A percentile compares a stretch with the other conserved stretches of the same genome.
Conservation (phyloP, 2,329 filamentous ascomycete genomes). For the Diaporthe eres region DNA sequence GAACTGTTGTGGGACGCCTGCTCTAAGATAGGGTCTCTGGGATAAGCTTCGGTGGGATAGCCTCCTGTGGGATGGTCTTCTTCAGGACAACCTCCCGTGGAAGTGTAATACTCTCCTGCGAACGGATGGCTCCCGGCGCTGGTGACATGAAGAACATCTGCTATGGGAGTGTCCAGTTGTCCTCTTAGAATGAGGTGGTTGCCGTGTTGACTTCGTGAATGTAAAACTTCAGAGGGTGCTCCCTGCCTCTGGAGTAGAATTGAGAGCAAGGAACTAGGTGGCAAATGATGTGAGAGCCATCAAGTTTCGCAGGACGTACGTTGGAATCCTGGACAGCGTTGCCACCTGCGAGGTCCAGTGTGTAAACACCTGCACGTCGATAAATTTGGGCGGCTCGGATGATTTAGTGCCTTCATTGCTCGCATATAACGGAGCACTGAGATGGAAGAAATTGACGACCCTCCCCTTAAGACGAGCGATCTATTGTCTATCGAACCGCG, state of each 20-base stretch:
- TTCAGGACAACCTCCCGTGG: not conserved
- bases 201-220: not conserved
- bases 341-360: not conserved
- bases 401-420: not conserved
- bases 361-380: not conserved
- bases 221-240: not conserved
- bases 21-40: no score
- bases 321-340: not conserved
- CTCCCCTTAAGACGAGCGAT: not conserved
- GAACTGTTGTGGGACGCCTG: no score
- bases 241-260: no score
- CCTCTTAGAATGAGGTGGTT: not conserved
- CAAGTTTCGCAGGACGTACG: not conserved
- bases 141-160: no score
- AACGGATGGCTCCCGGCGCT: not conserved
- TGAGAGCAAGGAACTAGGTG: not conserved
- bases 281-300: no score
- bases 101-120: not conserved
- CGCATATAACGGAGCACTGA: not conserved
- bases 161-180: no score
- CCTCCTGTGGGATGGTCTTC: not conserved
- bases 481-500: constrained; percentile 32
- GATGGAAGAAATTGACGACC: not conserved
- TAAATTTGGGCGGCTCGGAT: not conserved
- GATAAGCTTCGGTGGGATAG: not conserved